Evolutionary conservation across 176 grass and related monocot species (phyloP).

Genomic region (Cenchrus fungigraminus): DNA sequence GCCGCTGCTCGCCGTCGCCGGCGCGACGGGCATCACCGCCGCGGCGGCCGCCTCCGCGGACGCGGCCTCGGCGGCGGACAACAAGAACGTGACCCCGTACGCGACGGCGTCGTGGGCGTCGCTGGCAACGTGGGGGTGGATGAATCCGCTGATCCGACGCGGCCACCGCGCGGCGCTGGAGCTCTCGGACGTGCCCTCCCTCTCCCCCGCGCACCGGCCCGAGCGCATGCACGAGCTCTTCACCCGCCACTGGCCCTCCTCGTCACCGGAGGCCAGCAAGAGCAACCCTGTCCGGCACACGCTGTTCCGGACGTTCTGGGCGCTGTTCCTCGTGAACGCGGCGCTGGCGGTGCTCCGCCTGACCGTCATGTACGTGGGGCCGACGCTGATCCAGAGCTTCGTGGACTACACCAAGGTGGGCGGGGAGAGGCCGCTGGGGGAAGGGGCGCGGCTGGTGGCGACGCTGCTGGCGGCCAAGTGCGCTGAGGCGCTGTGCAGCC

Average conservation of each 20-base stretch:
- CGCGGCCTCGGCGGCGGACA: background rate
- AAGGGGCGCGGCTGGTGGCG: conserved; percentile 59
- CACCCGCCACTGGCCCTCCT: conserved; percentile 60
- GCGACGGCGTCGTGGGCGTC: conserved; percentile 59
- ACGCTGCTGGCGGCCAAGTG: conserved; percentile 75
- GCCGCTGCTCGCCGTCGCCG: conserved; percentile 43
- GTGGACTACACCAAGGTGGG: conserved; percentile 49
- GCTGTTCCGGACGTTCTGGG: conserved; percentile 79
- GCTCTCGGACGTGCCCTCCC: conserved; percentile 66
- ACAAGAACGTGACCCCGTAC: conserved; percentile 62
- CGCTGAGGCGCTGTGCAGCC: conserved; percentile 69
- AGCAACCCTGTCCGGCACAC: conserved; percentile 65
- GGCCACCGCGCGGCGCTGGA: conserved; percentile 59
- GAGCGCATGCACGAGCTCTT: conserved; percentile 80
- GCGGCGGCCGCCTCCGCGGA: no score
- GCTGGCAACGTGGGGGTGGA: conserved; percentile 72
- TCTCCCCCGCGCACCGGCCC: conserved; percentile 60
- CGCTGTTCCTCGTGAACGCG: conserved; percentile 67
- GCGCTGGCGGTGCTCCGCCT: conserved; percentile 61
- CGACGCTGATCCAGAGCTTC: conserved; percentile 87
- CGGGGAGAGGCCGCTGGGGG: background rate
- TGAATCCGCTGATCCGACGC: conserved; percentile 78
- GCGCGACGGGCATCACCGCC: conserved; percentile 46
- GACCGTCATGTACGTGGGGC: conserved; percentile 87
- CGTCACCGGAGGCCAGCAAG: background rate